Evolutionary conservation across 2,329 filamentous ascomycete genomes (phyloP).

Genomic region (Arthrobotrys conoides): DNA sequence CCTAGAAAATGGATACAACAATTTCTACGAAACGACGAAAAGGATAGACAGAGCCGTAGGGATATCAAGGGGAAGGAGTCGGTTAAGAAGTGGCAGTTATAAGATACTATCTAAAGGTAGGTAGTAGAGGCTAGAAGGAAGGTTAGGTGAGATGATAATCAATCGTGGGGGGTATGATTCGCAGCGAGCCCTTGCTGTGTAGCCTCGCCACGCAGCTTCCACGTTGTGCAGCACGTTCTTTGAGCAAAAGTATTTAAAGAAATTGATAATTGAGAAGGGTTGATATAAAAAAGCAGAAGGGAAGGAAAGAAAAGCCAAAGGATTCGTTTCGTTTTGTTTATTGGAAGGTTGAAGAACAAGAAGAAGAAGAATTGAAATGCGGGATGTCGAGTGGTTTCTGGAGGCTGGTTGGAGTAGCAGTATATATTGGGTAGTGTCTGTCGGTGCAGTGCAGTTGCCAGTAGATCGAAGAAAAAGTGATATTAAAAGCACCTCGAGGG

Average conservation of each 20-base stretch:
- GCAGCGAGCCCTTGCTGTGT: neutral
- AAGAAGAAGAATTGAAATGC: neutral
- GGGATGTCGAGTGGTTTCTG: slow-evolving; percentile 21
- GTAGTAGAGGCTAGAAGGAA: neutral
- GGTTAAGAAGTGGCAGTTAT: slow-evolving; percentile 6
- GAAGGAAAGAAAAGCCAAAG: slow-evolving; percentile 30
- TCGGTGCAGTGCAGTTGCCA: too few species aligned
- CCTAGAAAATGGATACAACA: slow-evolving; percentile 1
- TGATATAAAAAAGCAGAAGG: slow-evolving; percentile 16
- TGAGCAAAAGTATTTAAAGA: neutral
- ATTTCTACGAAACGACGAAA: slow-evolving; percentile 11
- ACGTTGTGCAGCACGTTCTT: neutral
- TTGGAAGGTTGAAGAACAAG: slow-evolving; percentile 12
- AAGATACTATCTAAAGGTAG: neutral
- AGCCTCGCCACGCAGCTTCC: slow-evolving; percentile 11
- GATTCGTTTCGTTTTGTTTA: slow-evolving; percentile 21
- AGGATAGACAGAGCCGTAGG: neutral
- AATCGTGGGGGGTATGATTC: slow-evolving; percentile 1
- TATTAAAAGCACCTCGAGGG: neutral
- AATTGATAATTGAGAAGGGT: neutral
- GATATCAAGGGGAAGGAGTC: neutral
- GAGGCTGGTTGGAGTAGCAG: slow-evolving; percentile 6
- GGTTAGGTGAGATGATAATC: neutral
- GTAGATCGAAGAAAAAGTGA: too few species aligned
- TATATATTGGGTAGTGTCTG: too few species aligned